Evolutionary conservation across 257 asterid genomes (phyloP).

Genomic region (Nicotiana paniculata): DNA sequence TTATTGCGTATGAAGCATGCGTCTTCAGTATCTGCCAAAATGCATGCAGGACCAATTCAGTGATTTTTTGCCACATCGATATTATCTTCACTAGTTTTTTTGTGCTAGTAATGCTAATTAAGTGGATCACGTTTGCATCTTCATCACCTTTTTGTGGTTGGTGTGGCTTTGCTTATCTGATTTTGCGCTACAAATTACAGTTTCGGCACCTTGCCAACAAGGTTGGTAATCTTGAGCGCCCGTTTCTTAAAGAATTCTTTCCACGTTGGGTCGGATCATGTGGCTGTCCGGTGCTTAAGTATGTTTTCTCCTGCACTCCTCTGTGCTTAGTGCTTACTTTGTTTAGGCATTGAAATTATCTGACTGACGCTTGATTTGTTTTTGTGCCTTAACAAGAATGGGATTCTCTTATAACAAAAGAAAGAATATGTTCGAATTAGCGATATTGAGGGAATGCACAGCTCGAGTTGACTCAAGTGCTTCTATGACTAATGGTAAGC

Average conservation of each 20-base stretch:
- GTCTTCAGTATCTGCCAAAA: neutral
- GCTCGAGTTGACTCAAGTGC: slow-evolving; percentile 64
- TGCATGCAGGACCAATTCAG: neutral
- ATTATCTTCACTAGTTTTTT: neutral
- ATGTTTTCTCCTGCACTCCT: slow-evolving; percentile 30
- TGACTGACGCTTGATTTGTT: slow-evolving; percentile 26
- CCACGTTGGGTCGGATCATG: slow-evolving; percentile 99
- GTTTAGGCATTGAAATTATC: slow-evolving; percentile 10
- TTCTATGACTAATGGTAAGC: slow-evolving; percentile 44
- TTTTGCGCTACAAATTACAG: slow-evolving; percentile 36
- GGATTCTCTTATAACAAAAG: slow-evolving; percentile 95
- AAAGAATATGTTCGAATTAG: slow-evolving; percentile 90
- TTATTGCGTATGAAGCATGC: neutral
- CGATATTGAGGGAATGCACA: slow-evolving; percentile 86
- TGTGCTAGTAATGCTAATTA: neutral
- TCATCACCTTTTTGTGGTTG: neutral
- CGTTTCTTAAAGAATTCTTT: slow-evolving; percentile 94
- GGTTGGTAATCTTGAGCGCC: slow-evolving; percentile 98
- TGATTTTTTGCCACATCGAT: neutral
- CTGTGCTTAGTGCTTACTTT: slow-evolving; percentile 4
- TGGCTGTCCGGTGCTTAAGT: slow-evolving; percentile 97
- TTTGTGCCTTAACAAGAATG: slow-evolving; percentile 50
- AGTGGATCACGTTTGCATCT: neutral
- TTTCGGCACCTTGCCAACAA: slow-evolving; percentile 96
- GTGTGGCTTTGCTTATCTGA: neutral